Base-by-base conservation (phyloP, 768 basidiomycete species). In the Russula foetens region DNA sequence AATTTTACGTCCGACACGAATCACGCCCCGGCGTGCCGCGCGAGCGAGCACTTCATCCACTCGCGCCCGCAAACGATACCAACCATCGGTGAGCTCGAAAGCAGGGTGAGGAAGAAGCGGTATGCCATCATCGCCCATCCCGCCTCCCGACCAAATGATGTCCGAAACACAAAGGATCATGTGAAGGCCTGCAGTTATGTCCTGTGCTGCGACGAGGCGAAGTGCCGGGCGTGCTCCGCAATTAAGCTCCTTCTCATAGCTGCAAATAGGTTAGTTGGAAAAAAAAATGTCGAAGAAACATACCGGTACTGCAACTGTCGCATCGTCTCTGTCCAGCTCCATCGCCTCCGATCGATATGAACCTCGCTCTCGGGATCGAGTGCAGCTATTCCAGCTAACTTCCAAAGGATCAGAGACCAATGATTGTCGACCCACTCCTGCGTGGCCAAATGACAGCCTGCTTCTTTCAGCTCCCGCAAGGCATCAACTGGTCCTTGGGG, bases 21-120 rank as follows among this genome's bases (percentile, higher is more conserved):
- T 80, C 48, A 79, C 76, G 0, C 89, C 86, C 26, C 79, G 80
- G 48, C 77, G 76, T 9, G 89, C 73, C 2, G 91, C 95, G 46
- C 87, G 80, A 2, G 78, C 78, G 23, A 99, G 76, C 3, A 88
- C 81, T 21, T 74, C 73, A 71, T 98, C 97, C 14, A 91, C 77
- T 48, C 79, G 78, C 0, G 92, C 90, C 15, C 84, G 82, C 7
- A 98, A 76, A 29, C 85, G 76, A 68, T 99, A 99, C 97, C 97
- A 99, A 15, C 97, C 97, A 69, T 99, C 97, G 0, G 93, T 94
- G n/a, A 98, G 75, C 72, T 98, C 97, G 7, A 99, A 72, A 64
- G 85, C 81, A 0, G 86, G 81, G 66, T 77, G 72, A 3, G 75
- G 69, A 24, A 74, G 74, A 28, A 72, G 67, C 5, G 74, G 66